Evolutionary conservation across 164 flowering plant genomes (phyloP).

Genomic region (Tetracentron sinense): DNA sequence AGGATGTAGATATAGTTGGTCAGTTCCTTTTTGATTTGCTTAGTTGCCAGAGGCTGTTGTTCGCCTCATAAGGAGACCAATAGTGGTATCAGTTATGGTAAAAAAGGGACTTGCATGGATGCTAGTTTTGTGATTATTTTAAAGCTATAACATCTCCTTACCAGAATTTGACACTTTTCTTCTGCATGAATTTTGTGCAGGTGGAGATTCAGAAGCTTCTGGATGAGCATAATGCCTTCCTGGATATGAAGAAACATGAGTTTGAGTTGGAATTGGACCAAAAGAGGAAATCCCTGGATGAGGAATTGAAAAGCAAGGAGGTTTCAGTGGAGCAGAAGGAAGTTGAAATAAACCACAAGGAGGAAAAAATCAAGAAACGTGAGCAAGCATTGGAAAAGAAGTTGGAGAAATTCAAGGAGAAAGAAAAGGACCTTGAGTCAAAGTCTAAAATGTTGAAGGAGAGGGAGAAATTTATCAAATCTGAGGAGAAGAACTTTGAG

Average conservation of each 20-base stretch:
- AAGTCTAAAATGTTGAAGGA: constrained; percentile 57
- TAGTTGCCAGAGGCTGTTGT: too few relatives aligned
- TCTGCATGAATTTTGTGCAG: constrained; percentile 29
- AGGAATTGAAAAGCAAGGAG: constrained; percentile 45
- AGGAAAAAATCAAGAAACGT: constrained; percentile 55
- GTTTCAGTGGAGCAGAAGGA: constrained; percentile 41
- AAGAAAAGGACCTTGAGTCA: constrained; percentile 60
- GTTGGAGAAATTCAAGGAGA: constrained; percentile 63
- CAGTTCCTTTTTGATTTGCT: background rate
- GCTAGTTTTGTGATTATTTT: too few relatives aligned
- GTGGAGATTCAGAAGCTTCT: constrained; percentile 62
- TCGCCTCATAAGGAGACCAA: too few relatives aligned
- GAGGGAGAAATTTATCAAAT: constrained; percentile 54
- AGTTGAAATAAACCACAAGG: constrained; percentile 52
- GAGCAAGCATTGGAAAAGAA: constrained; percentile 67
- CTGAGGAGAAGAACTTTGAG: constrained; percentile 52
- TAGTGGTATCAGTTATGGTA: too few relatives aligned
- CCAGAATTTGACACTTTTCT: background rate
- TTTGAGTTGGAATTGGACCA: constrained; percentile 64
- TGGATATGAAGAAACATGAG: constrained; percentile 40
- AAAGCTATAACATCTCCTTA: background rate
- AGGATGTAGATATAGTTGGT: background rate
- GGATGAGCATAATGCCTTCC: constrained; percentile 55
- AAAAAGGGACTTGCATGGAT: too few relatives aligned
- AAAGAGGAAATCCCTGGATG: constrained; percentile 47